These are phyloP conservation scores for Exophiala oligosperma DNA, from an alignment of 2,329 filamentous ascomycete species.

Conservation along the genomic window DNA sequence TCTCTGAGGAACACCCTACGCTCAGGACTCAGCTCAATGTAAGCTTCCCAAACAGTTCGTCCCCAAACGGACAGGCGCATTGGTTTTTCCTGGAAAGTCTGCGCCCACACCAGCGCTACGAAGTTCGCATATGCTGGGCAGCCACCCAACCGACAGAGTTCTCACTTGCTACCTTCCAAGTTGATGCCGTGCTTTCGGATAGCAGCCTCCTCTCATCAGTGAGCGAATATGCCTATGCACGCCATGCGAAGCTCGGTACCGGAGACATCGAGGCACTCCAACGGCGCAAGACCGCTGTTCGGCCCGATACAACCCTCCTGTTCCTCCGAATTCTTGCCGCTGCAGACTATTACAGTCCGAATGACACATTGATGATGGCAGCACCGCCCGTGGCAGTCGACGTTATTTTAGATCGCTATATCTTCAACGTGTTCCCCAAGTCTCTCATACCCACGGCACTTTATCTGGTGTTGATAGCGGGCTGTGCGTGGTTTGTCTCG, in stretches of 20 bases:
- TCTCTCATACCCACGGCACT: conserved; percentile 71
- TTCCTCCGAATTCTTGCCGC: conserved; percentile 73
- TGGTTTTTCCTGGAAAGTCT: conserved; percentile 79
- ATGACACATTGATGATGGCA: conserved; percentile 70
- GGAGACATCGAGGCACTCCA: conserved; percentile 20
- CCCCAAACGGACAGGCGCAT: conserved; percentile 61
- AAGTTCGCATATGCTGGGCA: conserved; percentile 89
- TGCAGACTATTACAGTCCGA: conserved; percentile 81
- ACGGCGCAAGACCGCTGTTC: conserved; percentile 1
- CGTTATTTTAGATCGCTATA: conserved; percentile 79
- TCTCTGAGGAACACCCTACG: conserved; percentile 59
- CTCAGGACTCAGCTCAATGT: conserved; percentile 67
- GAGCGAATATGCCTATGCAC: conserved; percentile 58
- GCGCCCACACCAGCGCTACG: conserved; percentile 74
- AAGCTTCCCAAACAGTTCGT: conserved; percentile 61
- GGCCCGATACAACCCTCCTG: conserved; percentile 48
- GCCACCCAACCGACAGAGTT: conserved; percentile 89
- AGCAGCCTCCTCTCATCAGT: conserved; percentile 66
- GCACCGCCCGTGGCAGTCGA: conserved; percentile 77
- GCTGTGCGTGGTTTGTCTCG: conserved; percentile 53
- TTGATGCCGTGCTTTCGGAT: conserved; percentile 62
- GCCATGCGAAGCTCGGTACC: conserved; percentile 38
- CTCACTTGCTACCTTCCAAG: conserved; percentile 63
- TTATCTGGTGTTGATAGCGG: conserved; percentile 66
- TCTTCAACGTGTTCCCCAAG: conserved; percentile 74